Percentiles rank a stretch among this genome's conserved stretches.
phyloP scores from a whole-genome alignment of 306 rosid genomes.

The Alnus rubra region DNA sequence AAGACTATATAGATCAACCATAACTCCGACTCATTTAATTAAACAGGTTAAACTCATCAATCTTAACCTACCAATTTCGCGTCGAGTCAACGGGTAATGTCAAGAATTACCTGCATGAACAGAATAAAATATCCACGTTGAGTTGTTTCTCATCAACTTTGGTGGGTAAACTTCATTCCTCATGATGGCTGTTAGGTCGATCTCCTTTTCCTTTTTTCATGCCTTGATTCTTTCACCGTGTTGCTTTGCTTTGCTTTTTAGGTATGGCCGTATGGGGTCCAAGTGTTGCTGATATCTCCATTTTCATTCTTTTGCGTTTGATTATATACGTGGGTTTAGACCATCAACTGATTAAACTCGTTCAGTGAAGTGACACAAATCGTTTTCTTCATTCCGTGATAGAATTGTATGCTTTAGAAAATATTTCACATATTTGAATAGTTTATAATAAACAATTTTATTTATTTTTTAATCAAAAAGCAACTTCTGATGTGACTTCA shows the following conservation, averaged over 20 bases:
- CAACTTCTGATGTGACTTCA: too few relatives aligned
- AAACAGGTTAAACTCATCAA: too few relatives aligned
- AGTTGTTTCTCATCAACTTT: background rate
- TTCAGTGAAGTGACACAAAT: slow-evolving; percentile 22
- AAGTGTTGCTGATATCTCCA: slow-evolving; percentile 15
- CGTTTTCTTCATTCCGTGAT: slow-evolving; percentile 19
- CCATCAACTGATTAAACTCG: slow-evolving; percentile 19
- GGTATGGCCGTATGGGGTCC: slow-evolving; percentile 23
- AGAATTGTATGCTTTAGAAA: slow-evolving; percentile 7
- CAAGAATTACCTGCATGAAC: too few relatives aligned
- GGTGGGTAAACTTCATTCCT: background rate
- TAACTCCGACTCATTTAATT: too few relatives aligned
- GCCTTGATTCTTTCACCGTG: slow-evolving; percentile 33
- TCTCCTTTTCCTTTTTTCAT: slow-evolving; percentile 31
- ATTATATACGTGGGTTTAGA: background rate
- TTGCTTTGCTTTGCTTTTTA: slow-evolving; percentile 36
- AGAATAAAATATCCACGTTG: slow-evolving; percentile 1
- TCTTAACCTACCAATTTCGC: too few relatives aligned
- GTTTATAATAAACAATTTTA: too few relatives aligned
- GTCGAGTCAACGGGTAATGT: too few relatives aligned
- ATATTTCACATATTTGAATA: background rate
- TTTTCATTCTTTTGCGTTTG: slow-evolving; percentile 23
- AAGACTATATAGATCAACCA: too few relatives aligned
- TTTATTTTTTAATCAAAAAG: too few relatives aligned
- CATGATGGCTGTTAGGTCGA: slow-evolving; percentile 14